Base-by-base conservation (phyloP, 2,329 filamentous ascomycete species). In the Exophiala calicioides region DNA sequence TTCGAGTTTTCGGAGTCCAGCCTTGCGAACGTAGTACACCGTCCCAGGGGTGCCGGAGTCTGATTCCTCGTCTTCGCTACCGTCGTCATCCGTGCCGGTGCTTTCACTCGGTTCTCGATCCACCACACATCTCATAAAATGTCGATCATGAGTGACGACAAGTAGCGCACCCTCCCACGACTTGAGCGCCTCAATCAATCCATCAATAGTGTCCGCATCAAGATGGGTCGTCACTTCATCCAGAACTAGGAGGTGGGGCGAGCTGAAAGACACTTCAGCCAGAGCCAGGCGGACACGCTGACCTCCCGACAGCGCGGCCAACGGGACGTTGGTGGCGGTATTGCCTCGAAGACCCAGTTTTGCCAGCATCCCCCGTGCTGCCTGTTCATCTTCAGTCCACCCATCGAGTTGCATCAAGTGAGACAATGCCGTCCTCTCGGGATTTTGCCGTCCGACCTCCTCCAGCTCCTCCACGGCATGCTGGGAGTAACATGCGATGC, bases 171-270 rank as follows among this genome's bases (percentile, higher is more conserved):
- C 88, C 44, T 82, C 77, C 76, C 86, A 94, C 2, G 69, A 69
- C 10, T 77, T 74, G 53, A 94, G 64, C 2, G 84, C 85, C 18
- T 79, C 74, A 1, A 85, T 76, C 44, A 94, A 67, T 2, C 85
- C 86, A 5, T 80, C 78, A 18, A 91, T 86, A 0, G 86, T 91
- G 67, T 93, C 81, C 52, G 86, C 87, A 63, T 94, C 89, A 30
- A 94, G 74, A 70, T 95, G 89, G 1, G 88, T 91, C 5, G 88
- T 93, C 18, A 89, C 84, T 64, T 89, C 89, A 62, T 91, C 88
- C 5, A 91, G 76, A 4, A 91, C 76, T 2, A 91, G 74, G 46
- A 87, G 77, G 55, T 90, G 86, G 15, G 86, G 86, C 3, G 78
- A 53, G 30, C 70, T 71, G 76, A 82, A 84, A 26, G 91, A 68